Evolutionary conservation across 2,329 filamentous ascomycete species (phyloP).

Genomic region (Arthroderma sp.): DNA sequence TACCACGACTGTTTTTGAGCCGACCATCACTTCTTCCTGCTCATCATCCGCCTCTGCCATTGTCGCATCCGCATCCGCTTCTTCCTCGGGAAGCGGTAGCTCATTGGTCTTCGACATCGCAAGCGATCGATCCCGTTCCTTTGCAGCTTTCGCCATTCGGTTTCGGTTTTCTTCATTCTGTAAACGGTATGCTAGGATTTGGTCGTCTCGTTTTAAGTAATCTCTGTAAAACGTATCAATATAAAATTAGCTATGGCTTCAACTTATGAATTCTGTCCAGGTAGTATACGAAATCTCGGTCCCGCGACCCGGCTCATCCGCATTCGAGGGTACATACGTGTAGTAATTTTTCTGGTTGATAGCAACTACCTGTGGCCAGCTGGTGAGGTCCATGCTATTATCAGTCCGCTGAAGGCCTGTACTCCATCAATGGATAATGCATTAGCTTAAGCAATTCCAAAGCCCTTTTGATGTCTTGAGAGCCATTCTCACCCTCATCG

Average conservation of each 20-base stretch:
- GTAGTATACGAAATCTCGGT: neutral
- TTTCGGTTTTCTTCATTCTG: slow-evolving; percentile 80
- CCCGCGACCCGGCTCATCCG: neutral
- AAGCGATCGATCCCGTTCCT: slow-evolving; percentile 75
- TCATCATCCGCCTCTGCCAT: slow-evolving; percentile 46
- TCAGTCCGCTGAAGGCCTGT: slow-evolving; percentile 88
- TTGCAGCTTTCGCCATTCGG: slow-evolving; percentile 69
- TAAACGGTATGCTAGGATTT: slow-evolving; percentile 76
- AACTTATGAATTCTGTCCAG: neutral
- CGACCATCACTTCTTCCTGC: slow-evolving; percentile 50
- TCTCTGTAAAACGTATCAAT: slow-evolving; percentile 46
- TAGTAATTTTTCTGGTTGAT: slow-evolving; percentile 99
- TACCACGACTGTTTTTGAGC: slow-evolving; percentile 86
- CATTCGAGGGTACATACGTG: slow-evolving; percentile 50
- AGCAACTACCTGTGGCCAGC: slow-evolving; percentile 80
- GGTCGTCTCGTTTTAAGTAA: slow-evolving; percentile 96
- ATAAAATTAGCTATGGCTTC: neutral
- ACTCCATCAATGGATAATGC: neutral
- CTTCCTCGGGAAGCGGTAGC: slow-evolving; percentile 43
- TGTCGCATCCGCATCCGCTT: slow-evolving; percentile 40
- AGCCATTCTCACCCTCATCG: slow-evolving; percentile 42
- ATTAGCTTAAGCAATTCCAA: neutral
- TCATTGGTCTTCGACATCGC: slow-evolving; percentile 62
- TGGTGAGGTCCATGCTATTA: slow-evolving; percentile 93
- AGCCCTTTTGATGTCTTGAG: neutral